Percentiles rank a stretch among this genome's conserved stretches.
These are phyloP conservation scores for Neocallimastix lanati DNA, from an alignment of 192 early-diverging fungal genomes.

Conservation along the genomic window DNA sequence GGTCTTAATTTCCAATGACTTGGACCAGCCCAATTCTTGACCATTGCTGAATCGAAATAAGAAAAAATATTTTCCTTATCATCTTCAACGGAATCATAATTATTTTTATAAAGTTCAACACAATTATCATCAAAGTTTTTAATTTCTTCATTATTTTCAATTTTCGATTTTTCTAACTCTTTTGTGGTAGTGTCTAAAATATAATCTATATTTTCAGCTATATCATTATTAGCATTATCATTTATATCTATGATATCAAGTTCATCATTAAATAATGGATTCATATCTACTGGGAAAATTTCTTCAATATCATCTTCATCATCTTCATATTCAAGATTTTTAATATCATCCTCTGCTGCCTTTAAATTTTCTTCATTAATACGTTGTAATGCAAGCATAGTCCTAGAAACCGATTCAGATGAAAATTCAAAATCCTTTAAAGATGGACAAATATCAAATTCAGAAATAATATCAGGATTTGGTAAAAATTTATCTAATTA, in stretches of 20 bases:
- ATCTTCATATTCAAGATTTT: conserved; percentile 3
- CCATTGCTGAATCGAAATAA: conserved; percentile 71
- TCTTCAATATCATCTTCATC: conserved; percentile 13
- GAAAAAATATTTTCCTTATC: conserved; percentile 51
- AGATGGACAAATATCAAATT: conserved; percentile 44
- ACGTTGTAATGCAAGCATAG: conserved; percentile 26
- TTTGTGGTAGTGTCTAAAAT: background rate
- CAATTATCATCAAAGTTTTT: background rate
- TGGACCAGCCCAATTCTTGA: conserved; percentile 80
- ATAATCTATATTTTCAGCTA: background rate
- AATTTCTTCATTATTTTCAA: conserved; percentile 1
- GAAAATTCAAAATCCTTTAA: conserved; percentile 51
- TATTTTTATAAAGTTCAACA: conserved; percentile 1
- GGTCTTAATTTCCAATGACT: conserved; percentile 58
- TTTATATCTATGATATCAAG: conserved; percentile 12
- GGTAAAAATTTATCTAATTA: conserved; percentile 27
- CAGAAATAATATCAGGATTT: conserved; percentile 15
- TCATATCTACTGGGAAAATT: conserved; percentile 10
- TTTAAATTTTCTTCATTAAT: conserved; percentile 2
- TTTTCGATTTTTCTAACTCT: background rate
- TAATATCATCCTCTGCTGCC: conserved; percentile 11
- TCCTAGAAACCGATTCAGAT: conserved; percentile 32
- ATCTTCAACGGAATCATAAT: conserved; percentile 4
- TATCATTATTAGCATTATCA: background rate
- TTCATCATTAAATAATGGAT: conserved; percentile 19